A percentile compares a stretch with the other conserved stretches of the same genome.
Evolutionary conservation across 148 eudicot species (phyloP).

Genomic region (Hydrangea macrophylla): DNA sequence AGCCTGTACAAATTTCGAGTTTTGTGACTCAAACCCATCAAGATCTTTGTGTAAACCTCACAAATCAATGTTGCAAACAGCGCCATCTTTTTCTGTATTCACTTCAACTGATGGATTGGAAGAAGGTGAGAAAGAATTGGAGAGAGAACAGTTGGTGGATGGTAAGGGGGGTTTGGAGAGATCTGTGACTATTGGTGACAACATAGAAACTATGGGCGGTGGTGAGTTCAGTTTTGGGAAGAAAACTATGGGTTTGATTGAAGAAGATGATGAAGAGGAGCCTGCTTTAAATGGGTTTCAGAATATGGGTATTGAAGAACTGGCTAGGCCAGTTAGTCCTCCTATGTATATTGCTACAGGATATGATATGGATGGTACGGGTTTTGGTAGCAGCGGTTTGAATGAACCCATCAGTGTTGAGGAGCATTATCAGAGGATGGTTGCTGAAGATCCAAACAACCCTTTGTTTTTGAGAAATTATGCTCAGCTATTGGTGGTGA

Average conservation of each 20-base stretch:
- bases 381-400: constrained; percentile 17
- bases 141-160: neutral
- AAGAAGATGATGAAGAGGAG: constrained; percentile 41
- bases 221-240: constrained; percentile 54
- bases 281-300: constrained; percentile 15
- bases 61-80: constrained; percentile 39
- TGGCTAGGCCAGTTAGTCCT: constrained; percentile 24
- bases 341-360: constrained; percentile 53
- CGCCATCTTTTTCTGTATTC: constrained; percentile 58
- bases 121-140: constrained; percentile 10
- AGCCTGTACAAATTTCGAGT: neutral
- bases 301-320: constrained; percentile 17
- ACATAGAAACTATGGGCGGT: constrained; percentile 24
- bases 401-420: constrained; percentile 25
- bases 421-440: constrained; percentile 37
- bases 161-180: constrained; percentile 17
- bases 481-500: constrained; percentile 64
- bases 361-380: constrained; percentile 26
- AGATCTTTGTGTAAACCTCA: neutral
- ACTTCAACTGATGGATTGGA: constrained; percentile 22
- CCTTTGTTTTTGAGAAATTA: constrained; percentile 55
- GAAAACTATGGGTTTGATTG: constrained; percentile 38
- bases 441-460: constrained; percentile 53
- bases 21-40: neutral
- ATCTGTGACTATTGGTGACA: constrained; percentile 32